phyloP scores from a whole-genome alignment of 768 basidiomycete species.

The Suillus weaverae region DNA sequence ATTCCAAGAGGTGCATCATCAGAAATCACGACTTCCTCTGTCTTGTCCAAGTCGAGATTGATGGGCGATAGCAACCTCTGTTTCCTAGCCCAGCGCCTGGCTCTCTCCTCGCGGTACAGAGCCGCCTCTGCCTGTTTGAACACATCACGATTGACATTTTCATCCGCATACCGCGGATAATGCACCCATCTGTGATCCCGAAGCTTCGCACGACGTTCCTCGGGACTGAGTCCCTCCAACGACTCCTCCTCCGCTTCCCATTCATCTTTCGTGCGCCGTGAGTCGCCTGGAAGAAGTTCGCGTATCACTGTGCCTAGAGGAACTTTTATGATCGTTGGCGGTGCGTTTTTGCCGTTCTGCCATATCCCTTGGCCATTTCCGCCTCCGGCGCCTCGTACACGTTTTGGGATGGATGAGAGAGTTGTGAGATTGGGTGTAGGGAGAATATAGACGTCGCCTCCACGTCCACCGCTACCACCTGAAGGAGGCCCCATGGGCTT shows the following conservation, averaged over 20 bases:
- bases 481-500: constrained; percentile 85
- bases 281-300: constrained; percentile 68
- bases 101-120: constrained; percentile 61
- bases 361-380: constrained; percentile 79
- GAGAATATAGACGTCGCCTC: constrained; percentile 83
- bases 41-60: constrained; percentile 61
- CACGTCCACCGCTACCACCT: constrained; percentile 89
- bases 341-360: constrained; percentile 77
- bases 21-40: constrained; percentile 37
- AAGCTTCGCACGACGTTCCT: constrained; percentile 57
- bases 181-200: constrained; percentile 75
- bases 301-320: constrained; percentile 89
- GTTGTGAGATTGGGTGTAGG: constrained; percentile 79
- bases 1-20: constrained; percentile 66
- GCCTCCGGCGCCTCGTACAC: constrained; percentile 67
- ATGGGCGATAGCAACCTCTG: constrained; percentile 47
- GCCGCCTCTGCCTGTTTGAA: constrained; percentile 73
- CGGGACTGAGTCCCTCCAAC: constrained; percentile 45
- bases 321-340: constrained; percentile 75
- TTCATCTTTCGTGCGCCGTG: constrained; percentile 60
- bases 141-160: constrained; percentile 59
- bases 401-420: constrained; percentile 68
- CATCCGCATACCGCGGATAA: constrained; percentile 66
- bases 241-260: constrained; percentile 75
- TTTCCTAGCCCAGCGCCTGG: constrained; percentile 48